Conservation (phyloP, 1,284 basidiomycete species). For the Cystobasidium pallidum region DNA sequence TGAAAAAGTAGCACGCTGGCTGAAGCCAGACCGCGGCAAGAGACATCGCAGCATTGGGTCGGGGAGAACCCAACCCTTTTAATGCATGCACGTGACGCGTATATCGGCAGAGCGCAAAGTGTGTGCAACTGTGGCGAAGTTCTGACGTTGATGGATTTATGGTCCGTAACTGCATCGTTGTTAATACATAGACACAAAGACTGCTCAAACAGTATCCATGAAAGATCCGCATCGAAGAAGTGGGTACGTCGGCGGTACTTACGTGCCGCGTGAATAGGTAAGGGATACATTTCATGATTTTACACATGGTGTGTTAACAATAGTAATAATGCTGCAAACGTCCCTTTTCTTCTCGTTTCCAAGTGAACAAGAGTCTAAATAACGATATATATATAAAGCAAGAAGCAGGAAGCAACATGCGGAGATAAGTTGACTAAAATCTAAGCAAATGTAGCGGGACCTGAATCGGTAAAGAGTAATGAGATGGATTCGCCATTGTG, state of each 20-base stretch:
- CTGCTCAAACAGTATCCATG: too few species aligned
- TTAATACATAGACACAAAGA: too few species aligned
- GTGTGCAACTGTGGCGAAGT: too few species aligned
- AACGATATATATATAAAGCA: conserved; percentile 14
- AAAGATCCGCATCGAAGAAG: too few species aligned
- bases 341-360: background rate
- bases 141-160: too few species aligned
- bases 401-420: conserved; percentile 16
- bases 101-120: too few species aligned
- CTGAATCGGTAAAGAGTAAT: conserved; percentile 48
- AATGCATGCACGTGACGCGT: conserved; percentile 7
- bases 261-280: too few species aligned
- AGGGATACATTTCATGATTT: conserved; percentile 22
- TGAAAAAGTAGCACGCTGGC: conserved; percentile 22
- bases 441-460: conserved; percentile 41
- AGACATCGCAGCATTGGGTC: conserved; percentile 28
- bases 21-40: background rate
- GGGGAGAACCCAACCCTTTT: conserved; percentile 6
- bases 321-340: conserved; percentile 8
- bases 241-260: too few species aligned
- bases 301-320: background rate
- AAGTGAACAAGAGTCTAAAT: background rate
- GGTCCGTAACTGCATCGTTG: too few species aligned
- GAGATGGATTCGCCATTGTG: conserved; percentile 82
- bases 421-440: background rate